phyloP scores from a whole-genome alignment of 768 basidiomycete genomes.

The Xerocomellus chrysenteron region DNA sequence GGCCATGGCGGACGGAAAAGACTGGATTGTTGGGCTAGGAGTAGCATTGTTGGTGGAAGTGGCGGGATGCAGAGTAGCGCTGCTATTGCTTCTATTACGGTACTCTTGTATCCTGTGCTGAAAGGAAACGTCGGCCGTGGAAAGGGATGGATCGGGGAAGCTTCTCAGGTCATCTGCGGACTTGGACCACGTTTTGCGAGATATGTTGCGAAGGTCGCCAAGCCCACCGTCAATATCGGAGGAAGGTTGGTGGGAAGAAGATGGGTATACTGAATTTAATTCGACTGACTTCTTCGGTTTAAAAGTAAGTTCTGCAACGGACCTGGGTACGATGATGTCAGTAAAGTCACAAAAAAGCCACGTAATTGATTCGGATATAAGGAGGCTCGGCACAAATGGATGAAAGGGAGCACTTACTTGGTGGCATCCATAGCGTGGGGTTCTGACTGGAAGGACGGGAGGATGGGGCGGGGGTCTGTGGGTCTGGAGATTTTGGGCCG shows the following conservation, averaged over 20 bases:
- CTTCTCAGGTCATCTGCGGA: conserved; percentile 78
- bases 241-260: conserved; percentile 32
- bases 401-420: conserved; percentile 44
- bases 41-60: conserved; percentile 27
- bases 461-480: conserved; percentile 76
- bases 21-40: conserved; percentile 37
- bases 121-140: conserved; percentile 47
- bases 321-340: conserved; percentile 43
- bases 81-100: conserved; percentile 57
- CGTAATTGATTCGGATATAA: conserved; percentile 3
- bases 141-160: conserved; percentile 37
- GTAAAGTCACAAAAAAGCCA: conserved; percentile 5
- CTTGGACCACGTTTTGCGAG: conserved; percentile 73
- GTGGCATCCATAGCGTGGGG: conserved; percentile 47
- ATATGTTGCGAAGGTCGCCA: conserved; percentile 69
- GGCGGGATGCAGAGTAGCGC: conserved; percentile 47
- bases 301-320: conserved; percentile 62
- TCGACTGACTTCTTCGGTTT: conserved; percentile 46
- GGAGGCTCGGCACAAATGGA: not conserved
- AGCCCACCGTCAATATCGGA: conserved; percentile 37
- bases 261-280: conserved; percentile 32
- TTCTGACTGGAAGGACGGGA: conserved; percentile 45
- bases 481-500: conserved; percentile 85
- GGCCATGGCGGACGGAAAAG: conserved; percentile 40
- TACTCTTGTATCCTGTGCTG: conserved; percentile 67